These are phyloP conservation scores for Yarrowia alimentaria DNA, from an alignment of 805 yeast genomes.

Conservation along the genomic window DNA sequence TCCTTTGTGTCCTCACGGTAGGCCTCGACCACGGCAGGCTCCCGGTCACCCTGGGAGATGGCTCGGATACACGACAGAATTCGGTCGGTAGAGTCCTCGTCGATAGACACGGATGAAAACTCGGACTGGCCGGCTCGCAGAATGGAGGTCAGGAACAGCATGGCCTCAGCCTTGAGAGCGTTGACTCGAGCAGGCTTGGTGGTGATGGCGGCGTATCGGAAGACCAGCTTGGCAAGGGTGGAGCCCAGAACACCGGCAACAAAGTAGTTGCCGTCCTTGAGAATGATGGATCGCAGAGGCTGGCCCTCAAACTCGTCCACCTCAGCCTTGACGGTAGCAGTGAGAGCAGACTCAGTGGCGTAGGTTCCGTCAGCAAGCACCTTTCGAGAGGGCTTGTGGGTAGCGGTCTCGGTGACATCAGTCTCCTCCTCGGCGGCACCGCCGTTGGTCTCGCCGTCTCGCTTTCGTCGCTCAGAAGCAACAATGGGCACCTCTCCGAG, in stretches of 20 bases:
- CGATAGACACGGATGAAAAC: conserved; percentile 69
- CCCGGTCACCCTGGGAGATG: conserved; percentile 58
- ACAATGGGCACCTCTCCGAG: conserved; percentile 91
- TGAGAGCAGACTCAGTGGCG: conserved; percentile 87
- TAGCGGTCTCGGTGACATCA: conserved; percentile 40
- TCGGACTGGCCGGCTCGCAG: conserved; percentile 80
- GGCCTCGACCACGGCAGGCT: conserved; percentile 53
- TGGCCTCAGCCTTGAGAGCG: conserved; percentile 91
- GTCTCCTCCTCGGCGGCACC: conserved; percentile 44
- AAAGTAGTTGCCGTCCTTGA: conserved; percentile 80
- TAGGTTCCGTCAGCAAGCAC: conserved; percentile 98
- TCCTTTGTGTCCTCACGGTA: conserved; percentile 84
- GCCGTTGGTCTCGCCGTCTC: conserved; percentile 34
- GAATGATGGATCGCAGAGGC: conserved; percentile 75
- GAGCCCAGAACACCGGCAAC: conserved; percentile 84
- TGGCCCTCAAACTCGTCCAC: conserved; percentile 47
- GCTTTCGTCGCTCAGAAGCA: conserved; percentile 60
- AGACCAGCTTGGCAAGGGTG: conserved; percentile 80
- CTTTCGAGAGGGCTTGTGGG: conserved; percentile 49
- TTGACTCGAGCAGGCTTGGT: conserved; percentile 56
- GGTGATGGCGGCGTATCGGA: conserved; percentile 64
- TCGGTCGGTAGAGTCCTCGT: conserved; percentile 96
- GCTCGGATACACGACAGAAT: conserved; percentile 81
- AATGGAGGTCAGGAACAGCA: conserved; percentile 87
- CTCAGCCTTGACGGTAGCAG: conserved; percentile 37